Conservation (phyloP, 352 stramenopile genomes). For the Globisporangium alternatum region DNA sequence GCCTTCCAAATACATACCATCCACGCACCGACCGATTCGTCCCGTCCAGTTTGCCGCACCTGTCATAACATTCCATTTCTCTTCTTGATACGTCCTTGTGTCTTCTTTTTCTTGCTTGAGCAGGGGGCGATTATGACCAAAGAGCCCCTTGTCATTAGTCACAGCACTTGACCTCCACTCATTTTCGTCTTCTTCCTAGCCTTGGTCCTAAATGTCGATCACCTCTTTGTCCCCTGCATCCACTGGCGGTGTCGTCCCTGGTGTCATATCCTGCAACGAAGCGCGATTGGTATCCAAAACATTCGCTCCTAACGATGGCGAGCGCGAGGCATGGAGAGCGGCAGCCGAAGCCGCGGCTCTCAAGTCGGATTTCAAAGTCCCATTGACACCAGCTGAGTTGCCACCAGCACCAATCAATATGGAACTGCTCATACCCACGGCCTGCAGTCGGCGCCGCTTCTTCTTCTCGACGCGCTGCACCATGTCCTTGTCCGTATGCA, state of each 20-base stretch:
- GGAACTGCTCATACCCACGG: neutral
- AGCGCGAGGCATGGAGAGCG: neutral
- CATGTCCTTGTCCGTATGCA: conserved; percentile 78
- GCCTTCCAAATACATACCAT: no score
- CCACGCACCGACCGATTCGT: no score
- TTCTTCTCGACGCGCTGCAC: conserved; percentile 71
- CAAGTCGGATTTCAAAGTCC: neutral
- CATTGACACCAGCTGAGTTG: neutral
- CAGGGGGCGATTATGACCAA: neutral
- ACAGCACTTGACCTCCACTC: neutral
- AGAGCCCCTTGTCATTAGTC: neutral
- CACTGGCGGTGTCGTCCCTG: neutral
- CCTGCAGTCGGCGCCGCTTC: conserved; percentile 51
- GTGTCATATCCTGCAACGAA: neutral
- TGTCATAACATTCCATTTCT: no score
- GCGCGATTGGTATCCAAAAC: neutral
- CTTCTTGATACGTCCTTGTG: no score
- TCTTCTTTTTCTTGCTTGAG: no score
- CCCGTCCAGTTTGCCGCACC: no score
- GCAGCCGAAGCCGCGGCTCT: neutral
- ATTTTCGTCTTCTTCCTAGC: neutral
- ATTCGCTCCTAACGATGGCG: neutral
- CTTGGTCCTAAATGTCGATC: neutral
- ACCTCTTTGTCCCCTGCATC: neutral
- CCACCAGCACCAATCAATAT: neutral